These are phyloP conservation scores for Hansenula lynferdii DNA, from an alignment of 1,139 yeast species.

Conservation along the genomic window DNA sequence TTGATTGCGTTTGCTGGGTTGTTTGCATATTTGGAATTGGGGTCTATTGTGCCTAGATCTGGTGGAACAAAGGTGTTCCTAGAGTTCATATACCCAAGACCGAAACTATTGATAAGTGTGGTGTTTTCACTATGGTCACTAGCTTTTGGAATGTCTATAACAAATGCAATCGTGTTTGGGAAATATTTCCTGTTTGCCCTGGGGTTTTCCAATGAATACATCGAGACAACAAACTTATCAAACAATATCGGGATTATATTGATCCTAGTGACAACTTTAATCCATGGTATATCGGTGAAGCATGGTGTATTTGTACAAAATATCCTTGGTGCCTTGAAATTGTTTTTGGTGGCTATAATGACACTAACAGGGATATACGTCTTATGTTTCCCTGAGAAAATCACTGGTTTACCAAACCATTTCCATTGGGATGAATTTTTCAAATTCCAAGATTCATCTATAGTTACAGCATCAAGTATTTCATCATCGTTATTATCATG, in stretches of 20 bases:
- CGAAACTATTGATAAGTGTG: constrained; percentile 55
- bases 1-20: constrained; percentile 61
- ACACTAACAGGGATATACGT: constrained; percentile 47
- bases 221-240: constrained; percentile 25
- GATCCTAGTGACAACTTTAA: constrained; percentile 36
- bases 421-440: constrained; percentile 34
- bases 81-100: constrained; percentile 59
- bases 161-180: constrained; percentile 68
- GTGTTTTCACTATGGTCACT: constrained; percentile 53
- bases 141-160: constrained; percentile 57
- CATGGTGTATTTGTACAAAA: constrained; percentile 55
- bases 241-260: constrained; percentile 42
- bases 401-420: constrained; percentile 37
- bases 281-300: constrained; percentile 51
- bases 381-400: constrained; percentile 34
- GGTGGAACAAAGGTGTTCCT: constrained; percentile 73
- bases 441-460: constrained; percentile 22
- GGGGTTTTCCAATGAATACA: constrained; percentile 36
- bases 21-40: constrained; percentile 61
- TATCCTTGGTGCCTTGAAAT: constrained; percentile 49
- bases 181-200: constrained; percentile 53
- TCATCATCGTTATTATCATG: constrained; percentile 56
- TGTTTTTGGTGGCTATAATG: constrained; percentile 44
- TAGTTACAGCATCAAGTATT: constrained; percentile 39
- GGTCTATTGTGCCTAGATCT: constrained; percentile 63